These are phyloP conservation scores for Leccinum truebloodii DNA, from an alignment of 768 basidiomycete genomes.

Conservation along the genomic window DNA sequence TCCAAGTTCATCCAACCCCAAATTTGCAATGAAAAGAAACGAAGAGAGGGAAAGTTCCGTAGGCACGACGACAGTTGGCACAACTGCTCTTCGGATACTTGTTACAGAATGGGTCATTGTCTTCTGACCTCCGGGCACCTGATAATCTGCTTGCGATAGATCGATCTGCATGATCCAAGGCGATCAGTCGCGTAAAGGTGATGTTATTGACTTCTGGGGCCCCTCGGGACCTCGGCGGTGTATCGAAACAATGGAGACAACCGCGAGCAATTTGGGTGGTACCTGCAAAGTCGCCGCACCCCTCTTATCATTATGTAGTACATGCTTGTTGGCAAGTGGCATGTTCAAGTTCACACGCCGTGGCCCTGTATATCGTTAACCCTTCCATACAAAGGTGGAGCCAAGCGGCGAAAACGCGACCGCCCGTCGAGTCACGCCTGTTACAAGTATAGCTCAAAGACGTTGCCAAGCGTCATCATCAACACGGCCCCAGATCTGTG, in stretches of 20 bases:
- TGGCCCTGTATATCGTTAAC: background rate
- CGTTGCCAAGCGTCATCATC: background rate
- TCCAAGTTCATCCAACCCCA: conserved; percentile 4
- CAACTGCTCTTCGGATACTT: background rate
- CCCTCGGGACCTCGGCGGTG: conserved; percentile 19
- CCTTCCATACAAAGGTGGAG: background rate
- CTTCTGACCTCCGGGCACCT: conserved; percentile 1
- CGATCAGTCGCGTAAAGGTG: background rate
- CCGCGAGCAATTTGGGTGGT: background rate
- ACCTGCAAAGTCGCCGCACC: too few species aligned
- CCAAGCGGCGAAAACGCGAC: background rate
- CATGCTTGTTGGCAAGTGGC: background rate
- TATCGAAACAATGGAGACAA: background rate
- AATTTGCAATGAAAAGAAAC: conserved; percentile 8
- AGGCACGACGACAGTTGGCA: conserved; percentile 13
- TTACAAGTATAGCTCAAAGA: background rate
- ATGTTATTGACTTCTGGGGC: background rate
- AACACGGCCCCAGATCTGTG: background rate
- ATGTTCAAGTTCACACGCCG: background rate
- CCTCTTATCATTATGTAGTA: too few species aligned
- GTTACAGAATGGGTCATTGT: background rate
- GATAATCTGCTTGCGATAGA: conserved; percentile 4
- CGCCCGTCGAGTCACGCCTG: background rate
- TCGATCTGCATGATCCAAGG: background rate
- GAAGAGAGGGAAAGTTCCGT: conserved; percentile 2